A percentile compares a stretch with the other conserved stretches of the same genome.
Evolutionary conservation across 306 rosid genomes (phyloP).

Genomic region (Vicia sativa): DNA sequence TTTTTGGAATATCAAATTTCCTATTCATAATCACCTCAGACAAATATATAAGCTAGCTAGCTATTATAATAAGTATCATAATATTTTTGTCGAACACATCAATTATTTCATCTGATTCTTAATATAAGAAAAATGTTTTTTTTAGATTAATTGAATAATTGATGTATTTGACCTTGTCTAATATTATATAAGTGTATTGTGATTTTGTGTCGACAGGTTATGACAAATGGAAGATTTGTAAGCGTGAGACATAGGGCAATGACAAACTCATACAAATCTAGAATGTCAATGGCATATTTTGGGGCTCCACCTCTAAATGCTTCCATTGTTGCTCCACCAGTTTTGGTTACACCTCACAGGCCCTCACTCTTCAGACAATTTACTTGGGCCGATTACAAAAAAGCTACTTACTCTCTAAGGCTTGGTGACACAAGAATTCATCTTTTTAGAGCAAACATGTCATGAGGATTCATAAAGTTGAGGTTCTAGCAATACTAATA

Average conservation of each 20-base stretch:
- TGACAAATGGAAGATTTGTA: constrained; percentile 82
- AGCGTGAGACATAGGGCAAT: constrained; percentile 81
- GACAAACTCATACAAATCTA: constrained; percentile 47
- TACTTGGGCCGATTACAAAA: constrained; percentile 87
- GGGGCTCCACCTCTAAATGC: constrained; percentile 67
- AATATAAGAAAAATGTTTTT: too few species aligned
- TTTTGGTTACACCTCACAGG: constrained; percentile 53
- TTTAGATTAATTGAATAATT: too few species aligned
- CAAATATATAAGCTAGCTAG: not conserved
- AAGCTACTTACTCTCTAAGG: constrained; percentile 57
- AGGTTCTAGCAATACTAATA: constrained; percentile 15
- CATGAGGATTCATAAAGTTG: constrained; percentile 18
- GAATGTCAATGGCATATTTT: constrained; percentile 74
- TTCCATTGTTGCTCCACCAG: constrained; percentile 52
- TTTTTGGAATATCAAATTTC: not conserved
- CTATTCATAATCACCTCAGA: constrained; percentile 24
- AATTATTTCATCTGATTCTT: too few species aligned
- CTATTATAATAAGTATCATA: not conserved
- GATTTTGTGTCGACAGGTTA: constrained; percentile 51
- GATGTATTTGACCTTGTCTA: too few species aligned
- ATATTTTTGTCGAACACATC: not conserved
- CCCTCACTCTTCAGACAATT: constrained; percentile 64
- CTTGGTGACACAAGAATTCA: constrained; percentile 65
- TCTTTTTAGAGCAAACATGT: constrained; percentile 48
- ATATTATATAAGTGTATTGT: not conserved